Conservation (phyloP, 2,329 filamentous ascomycete species). For the Ophiostoma sp. region DNA sequence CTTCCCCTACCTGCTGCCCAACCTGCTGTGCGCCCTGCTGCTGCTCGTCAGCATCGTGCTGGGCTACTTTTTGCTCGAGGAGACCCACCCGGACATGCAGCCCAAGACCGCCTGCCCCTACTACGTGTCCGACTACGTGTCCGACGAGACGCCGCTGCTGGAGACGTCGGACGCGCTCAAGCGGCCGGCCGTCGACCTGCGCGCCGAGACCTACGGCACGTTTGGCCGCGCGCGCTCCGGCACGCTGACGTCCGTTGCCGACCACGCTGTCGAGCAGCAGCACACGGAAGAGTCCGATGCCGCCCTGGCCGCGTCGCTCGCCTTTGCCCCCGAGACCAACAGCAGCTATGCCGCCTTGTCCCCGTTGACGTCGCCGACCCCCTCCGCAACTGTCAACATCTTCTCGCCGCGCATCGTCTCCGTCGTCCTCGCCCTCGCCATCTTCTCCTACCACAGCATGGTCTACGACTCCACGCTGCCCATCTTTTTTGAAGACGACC, state of each 20-base stretch:
- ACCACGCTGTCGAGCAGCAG: neutral
- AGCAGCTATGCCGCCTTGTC: neutral
- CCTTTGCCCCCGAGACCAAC: neutral
- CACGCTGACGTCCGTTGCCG: constrained; percentile 29
- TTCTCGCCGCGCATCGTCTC: constrained; percentile 62
- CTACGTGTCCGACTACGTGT: constrained; percentile 46
- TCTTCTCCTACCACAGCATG: constrained; percentile 95
- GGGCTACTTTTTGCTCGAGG: constrained; percentile 75
- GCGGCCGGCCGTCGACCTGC: constrained; percentile 65
- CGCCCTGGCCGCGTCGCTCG: neutral
- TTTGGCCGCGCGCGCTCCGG: constrained; percentile 40
- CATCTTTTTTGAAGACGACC: constrained; percentile 83
- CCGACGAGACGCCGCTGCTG: constrained; percentile 68
- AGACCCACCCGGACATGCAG: constrained; percentile 70
- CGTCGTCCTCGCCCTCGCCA: constrained; percentile 73
- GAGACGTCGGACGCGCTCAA: constrained; percentile 69
- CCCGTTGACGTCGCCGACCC: constrained; percentile 27
- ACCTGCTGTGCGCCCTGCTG: constrained; percentile 73
- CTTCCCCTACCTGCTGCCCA: constrained; percentile 85
- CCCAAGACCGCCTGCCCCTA: constrained; percentile 42
- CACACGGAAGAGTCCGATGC: constrained; percentile 32
- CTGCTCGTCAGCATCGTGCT: constrained; percentile 73
- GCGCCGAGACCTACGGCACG: constrained; percentile 74
- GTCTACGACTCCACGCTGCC: constrained; percentile 87
- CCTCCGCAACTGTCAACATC: constrained; percentile 34